phyloP scores from a whole-genome alignment of 495 filamentous ascomycete genomes.

The Entonaema liquescens region DNA sequence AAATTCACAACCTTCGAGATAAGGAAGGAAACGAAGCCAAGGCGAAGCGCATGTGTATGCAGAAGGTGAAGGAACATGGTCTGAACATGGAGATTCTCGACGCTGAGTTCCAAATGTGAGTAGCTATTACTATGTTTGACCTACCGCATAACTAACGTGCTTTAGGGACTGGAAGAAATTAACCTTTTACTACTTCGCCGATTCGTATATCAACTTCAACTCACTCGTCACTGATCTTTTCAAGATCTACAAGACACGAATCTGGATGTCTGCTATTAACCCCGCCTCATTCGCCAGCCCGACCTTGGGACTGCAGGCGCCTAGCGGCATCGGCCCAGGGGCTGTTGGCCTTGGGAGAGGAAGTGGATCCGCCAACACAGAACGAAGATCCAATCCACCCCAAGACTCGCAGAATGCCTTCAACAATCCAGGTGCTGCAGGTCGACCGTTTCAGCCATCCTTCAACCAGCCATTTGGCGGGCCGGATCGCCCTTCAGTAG shows the following conservation, averaged over 20 bases:
- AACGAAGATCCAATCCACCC: constrained; percentile 58
- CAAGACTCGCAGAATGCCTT: constrained; percentile 56
- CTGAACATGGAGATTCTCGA: constrained; percentile 98
- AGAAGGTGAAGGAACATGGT: constrained; percentile 93
- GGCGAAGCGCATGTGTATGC: constrained; percentile 93
- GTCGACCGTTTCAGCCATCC: constrained; percentile 50
- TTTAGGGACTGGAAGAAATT: constrained; percentile 97
- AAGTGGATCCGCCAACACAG: constrained; percentile 49
- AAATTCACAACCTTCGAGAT: constrained; percentile 84
- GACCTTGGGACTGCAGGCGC: constrained; percentile 71
- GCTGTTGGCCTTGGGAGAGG: constrained; percentile 60
- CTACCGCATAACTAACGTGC: constrained; percentile 18
- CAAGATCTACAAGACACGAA: constrained; percentile 98
- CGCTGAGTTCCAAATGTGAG: constrained; percentile 99
- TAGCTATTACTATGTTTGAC: constrained; percentile 23
- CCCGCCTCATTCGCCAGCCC: constrained; percentile 96
- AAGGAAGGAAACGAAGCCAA: constrained; percentile 99
- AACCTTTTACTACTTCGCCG: constrained; percentile 98
- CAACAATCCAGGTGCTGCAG: constrained; percentile 46
- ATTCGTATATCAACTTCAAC: constrained; percentile 99
- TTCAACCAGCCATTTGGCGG: constrained; percentile 48
- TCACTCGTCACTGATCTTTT: constrained; percentile 95
- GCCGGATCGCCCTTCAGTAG: constrained; percentile 47
- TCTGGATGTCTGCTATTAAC: constrained; percentile 99
- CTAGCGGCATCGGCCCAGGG: constrained; percentile 69